Percentiles rank a stretch among this genome's conserved stretches.
Conservation (phyloP, 495 filamentous ascomycete species). For the Penicillium longicatenatum region DNA sequence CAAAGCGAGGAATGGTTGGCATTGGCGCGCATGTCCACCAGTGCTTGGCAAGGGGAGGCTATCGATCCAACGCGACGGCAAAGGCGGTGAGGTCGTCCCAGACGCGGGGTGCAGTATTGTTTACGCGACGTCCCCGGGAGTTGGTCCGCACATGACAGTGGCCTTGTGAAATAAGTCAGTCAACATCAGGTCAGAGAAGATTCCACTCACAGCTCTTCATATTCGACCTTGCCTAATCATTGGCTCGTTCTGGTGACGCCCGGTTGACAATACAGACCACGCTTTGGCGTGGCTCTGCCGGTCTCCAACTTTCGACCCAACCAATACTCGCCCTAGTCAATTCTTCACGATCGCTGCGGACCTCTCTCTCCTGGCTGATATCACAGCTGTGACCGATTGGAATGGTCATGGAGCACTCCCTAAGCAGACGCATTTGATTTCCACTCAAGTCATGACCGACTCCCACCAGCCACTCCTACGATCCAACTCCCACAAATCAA, state of each 20-base stretch:
- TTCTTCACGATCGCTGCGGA: not conserved
- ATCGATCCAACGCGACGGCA: constrained; percentile 2
- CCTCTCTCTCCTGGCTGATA: not conserved
- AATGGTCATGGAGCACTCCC: not conserved
- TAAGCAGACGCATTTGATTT: constrained; percentile 1
- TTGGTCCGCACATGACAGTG: not conserved
- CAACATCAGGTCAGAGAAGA: not conserved
- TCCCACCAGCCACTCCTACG: not conserved
- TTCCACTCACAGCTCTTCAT: not conserved
- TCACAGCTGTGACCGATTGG: not conserved
- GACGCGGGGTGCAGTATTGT: not conserved
- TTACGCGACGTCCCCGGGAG: constrained; percentile 1
- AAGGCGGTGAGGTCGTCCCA: constrained; percentile 6
- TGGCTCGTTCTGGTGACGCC: not conserved
- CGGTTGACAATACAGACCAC: not conserved
- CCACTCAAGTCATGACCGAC: not conserved
- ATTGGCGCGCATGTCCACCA: not conserved
- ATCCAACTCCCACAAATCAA: not conserved
- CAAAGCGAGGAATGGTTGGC: constrained; percentile 2
- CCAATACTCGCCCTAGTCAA: constrained; percentile 3
- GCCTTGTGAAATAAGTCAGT: constrained; percentile 2
- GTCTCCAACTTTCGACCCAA: not conserved
- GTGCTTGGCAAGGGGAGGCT: not conserved
- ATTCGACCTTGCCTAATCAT: not conserved
- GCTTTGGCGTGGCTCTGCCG: not conserved